Percentiles rank a stretch among this genome's conserved stretches.
Evolutionary conservation across 345 rosid species (phyloP).

Genomic region (Camelina neglecta): DNA sequence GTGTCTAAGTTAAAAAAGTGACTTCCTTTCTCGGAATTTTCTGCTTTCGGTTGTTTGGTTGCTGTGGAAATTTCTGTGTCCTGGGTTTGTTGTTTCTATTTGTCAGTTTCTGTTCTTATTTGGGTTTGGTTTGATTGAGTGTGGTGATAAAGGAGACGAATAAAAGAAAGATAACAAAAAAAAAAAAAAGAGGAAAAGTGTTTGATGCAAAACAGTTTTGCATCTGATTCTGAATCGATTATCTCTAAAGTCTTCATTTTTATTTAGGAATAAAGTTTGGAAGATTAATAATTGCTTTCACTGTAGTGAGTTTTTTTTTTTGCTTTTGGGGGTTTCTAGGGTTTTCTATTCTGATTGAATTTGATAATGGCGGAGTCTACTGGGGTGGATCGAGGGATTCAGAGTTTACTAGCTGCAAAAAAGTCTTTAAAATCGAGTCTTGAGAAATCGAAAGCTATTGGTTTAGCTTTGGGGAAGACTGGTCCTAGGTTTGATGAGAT

Average conservation of each 20-base stretch:
- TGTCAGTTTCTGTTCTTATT: conserved; percentile 7
- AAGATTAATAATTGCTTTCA: background rate
- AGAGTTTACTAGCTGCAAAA: conserved; percentile 67
- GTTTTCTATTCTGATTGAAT: conserved; percentile 37
- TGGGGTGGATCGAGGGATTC: conserved; percentile 41
- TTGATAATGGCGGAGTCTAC: conserved; percentile 53
- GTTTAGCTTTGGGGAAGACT: conserved; percentile 59
- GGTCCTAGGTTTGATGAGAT: conserved; percentile 87
- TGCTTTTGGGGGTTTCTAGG: conserved; percentile 21
- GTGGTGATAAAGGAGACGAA: conserved; percentile 38
- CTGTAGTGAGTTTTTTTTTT: conserved; percentile 28
- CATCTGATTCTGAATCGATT: conserved; percentile 32
- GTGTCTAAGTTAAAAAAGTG: conserved; percentile 37
- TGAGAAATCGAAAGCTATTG: conserved; percentile 79
- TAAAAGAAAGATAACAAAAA: too few species aligned
- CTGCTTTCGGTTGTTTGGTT: conserved; percentile 23
- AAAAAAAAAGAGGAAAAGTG: background rate
- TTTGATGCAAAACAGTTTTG: conserved; percentile 21
- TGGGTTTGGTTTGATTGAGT: conserved; percentile 46
- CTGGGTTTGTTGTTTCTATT: conserved; percentile 33
- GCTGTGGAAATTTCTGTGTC: conserved; percentile 31
- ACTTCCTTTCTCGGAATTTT: conserved; percentile 29
- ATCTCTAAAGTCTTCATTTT: conserved; percentile 27
- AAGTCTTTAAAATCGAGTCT: conserved; percentile 70
- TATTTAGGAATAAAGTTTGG: conserved; percentile 2